A percentile compares a stretch with the other conserved stretches of the same genome.
phyloP scores from a whole-genome alignment of 2,329 filamentous ascomycete genomes.

The Macroventuria anomochaeta region DNA sequence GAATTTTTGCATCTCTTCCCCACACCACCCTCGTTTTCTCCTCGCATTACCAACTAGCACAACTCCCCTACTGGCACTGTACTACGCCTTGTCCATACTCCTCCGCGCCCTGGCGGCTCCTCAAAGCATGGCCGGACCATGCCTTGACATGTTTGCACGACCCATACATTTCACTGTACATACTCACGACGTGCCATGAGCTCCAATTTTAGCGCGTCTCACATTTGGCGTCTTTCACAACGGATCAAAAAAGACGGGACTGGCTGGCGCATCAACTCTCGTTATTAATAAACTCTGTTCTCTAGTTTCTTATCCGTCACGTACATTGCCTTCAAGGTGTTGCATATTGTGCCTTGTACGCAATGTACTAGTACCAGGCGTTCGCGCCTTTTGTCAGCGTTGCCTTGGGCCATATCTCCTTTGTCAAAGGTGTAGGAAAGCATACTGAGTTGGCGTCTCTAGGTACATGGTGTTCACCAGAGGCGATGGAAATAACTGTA shows the following conservation, averaged over 20 bases:
- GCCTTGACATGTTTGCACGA: slow-evolving; percentile 1
- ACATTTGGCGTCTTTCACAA: slow-evolving; percentile 1
- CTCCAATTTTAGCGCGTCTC: not conserved
- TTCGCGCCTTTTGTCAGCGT: not conserved
- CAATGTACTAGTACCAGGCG: not conserved
- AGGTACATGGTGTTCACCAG: not conserved
- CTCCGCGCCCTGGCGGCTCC: not conserved
- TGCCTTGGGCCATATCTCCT: not conserved
- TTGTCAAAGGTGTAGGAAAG: not conserved
- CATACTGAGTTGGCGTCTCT: not conserved
- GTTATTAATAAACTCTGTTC: not conserved
- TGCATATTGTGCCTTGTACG: not conserved
- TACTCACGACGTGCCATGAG: slow-evolving; percentile 16
- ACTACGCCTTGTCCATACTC: not conserved
- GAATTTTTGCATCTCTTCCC: slow-evolving; percentile 45
- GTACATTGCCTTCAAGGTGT: not conserved
- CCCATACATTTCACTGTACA: slow-evolving; percentile 11
- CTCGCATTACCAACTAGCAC: slow-evolving; percentile 15
- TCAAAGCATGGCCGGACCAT: slow-evolving; percentile 7
- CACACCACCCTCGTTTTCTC: slow-evolving; percentile 31
- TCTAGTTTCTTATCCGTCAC: not conserved
- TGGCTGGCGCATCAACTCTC: not conserved
- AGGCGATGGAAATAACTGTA: not conserved
- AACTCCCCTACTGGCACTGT: not conserved
- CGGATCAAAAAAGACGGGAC: not conserved